Evolutionary conservation across 2,329 filamentous ascomycete species (phyloP).

Genomic region (Exutisphaerella laricina): DNA sequence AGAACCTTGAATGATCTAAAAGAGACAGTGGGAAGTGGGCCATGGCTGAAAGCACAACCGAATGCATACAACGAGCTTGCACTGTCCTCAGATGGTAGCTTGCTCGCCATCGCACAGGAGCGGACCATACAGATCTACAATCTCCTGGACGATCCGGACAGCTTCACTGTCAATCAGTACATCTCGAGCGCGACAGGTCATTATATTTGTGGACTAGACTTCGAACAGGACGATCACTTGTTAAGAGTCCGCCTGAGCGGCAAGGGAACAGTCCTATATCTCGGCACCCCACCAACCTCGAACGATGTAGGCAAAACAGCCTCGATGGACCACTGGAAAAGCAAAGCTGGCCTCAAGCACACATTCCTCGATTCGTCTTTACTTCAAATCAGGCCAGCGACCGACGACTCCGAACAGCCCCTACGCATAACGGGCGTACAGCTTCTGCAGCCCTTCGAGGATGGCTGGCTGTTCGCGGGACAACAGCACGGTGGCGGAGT

Average conservation of each 20-base stretch:
- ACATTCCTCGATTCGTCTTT: conserved; percentile 30
- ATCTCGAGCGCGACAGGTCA: conserved; percentile 30
- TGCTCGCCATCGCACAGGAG: conserved; percentile 33
- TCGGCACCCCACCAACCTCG: conserved; percentile 26
- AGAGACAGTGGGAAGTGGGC: conserved; percentile 30
- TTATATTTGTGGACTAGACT: conserved; percentile 33
- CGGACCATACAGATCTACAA: conserved; percentile 34
- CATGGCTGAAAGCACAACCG: conserved; percentile 30
- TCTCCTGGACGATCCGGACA: conserved; percentile 26
- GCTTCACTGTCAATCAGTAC: conserved; percentile 30
- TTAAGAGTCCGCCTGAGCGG: conserved; percentile 31
- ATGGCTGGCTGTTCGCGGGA: conserved; percentile 29
- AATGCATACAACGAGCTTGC: conserved; percentile 30
- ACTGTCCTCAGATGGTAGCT: conserved; percentile 27
- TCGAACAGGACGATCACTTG: conserved; percentile 31
- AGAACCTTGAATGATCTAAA: conserved; percentile 31
- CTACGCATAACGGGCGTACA: conserved; percentile 28
- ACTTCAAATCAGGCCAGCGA: conserved; percentile 10
- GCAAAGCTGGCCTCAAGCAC: conserved; percentile 28
- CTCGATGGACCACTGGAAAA: conserved; percentile 31
- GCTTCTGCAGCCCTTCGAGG: conserved; percentile 25
- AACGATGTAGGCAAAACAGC: conserved; percentile 8
- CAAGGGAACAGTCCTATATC: conserved; percentile 33
- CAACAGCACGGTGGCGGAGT: conserved; percentile 29
- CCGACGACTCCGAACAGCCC: conserved; percentile 10